Evolutionary conservation across 2,329 filamentous ascomycete genomes (phyloP), one percentile per base, ranked within the genome.

Genomic region (Cadophora luteo-olivacea): DNA sequence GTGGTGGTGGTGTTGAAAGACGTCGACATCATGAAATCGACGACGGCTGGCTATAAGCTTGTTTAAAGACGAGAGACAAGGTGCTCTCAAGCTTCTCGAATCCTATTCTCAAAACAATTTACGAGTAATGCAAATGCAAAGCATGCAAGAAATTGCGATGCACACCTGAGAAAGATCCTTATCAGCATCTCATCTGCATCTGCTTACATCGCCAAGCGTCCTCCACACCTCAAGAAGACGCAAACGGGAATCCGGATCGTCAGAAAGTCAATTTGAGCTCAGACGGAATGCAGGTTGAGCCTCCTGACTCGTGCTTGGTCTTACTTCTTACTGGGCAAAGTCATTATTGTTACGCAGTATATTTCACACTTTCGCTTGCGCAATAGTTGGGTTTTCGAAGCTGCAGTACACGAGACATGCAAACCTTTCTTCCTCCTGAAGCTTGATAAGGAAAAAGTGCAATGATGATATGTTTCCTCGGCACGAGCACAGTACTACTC

Each of bases 181-280:
- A 58, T 58, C 32, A 38, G 33, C 55, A 58, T 33, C 52, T 14
- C 51, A 25, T 57, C 54, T 57, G 54, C 54, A 57, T 57, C 54
- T 57, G 54, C 52, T 32, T 32, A 58, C 55, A 9, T 22, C 54
- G 32, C 54, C 29, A 57, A 57, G 32, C 14, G 16, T 48, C 32
- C 54, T 38, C 9, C 19, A n/a, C 55, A 38, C 32, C 55, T 25
- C 55, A 36, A 38, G 4, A 55, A 55, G 8, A 38, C n/a, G 24
- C 16, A 36, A n/a, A 32, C 32, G n/a, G 36, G 29, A 19, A 58
- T 25, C 54, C 32, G 32, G 29, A 33, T 55, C 52, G 16, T n/a
- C 52, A 55, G 6, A 38, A 58, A 58, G 55, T 58, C 55, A 58
- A 58, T 58, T 58, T 38, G 19, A 33, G 55, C 55, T 58, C 55